Base-by-base conservation (phyloP, 1,284 basidiomycete genomes). In the Bondarzewia mesenterica region DNA sequence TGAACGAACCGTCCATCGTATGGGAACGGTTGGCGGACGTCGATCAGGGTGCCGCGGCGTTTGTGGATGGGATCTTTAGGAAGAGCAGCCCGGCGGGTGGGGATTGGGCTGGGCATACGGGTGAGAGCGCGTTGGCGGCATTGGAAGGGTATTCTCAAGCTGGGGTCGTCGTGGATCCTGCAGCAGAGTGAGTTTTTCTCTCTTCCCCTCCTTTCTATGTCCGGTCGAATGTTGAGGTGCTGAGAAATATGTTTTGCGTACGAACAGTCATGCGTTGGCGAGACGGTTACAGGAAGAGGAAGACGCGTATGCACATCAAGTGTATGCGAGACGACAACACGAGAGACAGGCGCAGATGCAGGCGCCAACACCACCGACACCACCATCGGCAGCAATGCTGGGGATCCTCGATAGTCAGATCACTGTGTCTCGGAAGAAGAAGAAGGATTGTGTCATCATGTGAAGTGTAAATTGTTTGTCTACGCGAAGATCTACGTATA, bases 11-110 rank as follows among this genome's bases (percentile, higher is more conserved):
- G 0, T 78, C 79, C 16, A 80, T 93, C 22, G 80, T 93, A 4
- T 94, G 93, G 91, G 91, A 95, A 66, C 79, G 83, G 15, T 68
- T 95, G 20, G 88, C 89, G 56, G 93, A 96, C 58, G 77, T 93
- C 36, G 90, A 93, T 53, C 89, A 90, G 1, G 73, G 76, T 3
- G 78, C 70, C 50, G 80, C 85, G 15, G 77, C 77, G 3, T 93
- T 91, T 58, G 86, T 86, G 20, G 88, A 92, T 61, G 74, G 77
- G 1, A 68, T 78, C 39, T 85, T 91, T 52, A 60, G 73, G 29
- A 69, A 63, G n/a, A 69, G 83, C 5, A 78, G 67, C 42, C 86
- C 89, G 1, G 77, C 74, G 0, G 89, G 88, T 0, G 89, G 89
- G 0, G 87, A 91, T 59, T 86, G 82, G 56, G 87, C 85, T 1